Evolutionary conservation across 2,329 filamentous ascomycete species (phyloP).

Genomic region (Purpureocillium lavendulum): DNA sequence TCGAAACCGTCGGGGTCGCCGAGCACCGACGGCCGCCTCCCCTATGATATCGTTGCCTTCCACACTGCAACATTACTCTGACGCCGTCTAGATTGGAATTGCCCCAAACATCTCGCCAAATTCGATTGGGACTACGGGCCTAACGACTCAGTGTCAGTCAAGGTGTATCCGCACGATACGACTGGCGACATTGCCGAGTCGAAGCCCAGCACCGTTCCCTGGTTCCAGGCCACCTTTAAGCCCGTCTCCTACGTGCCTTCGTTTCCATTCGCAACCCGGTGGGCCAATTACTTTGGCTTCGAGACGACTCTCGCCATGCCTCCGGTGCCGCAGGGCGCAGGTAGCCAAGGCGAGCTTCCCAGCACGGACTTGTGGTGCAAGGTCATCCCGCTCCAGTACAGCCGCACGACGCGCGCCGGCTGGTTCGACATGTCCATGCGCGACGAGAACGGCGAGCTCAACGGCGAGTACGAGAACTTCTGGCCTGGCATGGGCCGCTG

Average conservation of each 20-base stretch:
- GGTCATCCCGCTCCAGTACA: conserved; percentile 21
- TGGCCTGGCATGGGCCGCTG: conserved; percentile 38
- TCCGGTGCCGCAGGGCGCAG: conserved; percentile 33
- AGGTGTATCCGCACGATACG: conserved; percentile 36
- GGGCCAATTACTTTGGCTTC: conserved; percentile 31
- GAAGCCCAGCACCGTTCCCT: conserved; percentile 23
- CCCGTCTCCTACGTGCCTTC: conserved; percentile 29
- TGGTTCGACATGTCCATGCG: conserved; percentile 40
- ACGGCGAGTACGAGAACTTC: conserved; percentile 28
- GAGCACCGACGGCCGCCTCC: too few species aligned
- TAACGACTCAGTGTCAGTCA: conserved; percentile 27
- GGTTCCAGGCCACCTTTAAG: conserved; percentile 38
- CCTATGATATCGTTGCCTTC: too few species aligned
- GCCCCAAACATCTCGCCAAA: conserved; percentile 44
- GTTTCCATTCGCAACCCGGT: conserved; percentile 33
- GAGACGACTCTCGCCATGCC: conserved; percentile 37
- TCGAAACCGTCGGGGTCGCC: too few species aligned
- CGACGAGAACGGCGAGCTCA: conserved; percentile 11
- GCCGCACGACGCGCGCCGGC: conserved; percentile 25
- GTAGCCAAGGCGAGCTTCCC: conserved; percentile 30
- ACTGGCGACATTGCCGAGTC: conserved; percentile 20
- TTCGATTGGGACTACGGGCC: conserved; percentile 35
- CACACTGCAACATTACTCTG: too few species aligned
- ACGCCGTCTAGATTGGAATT: conserved; percentile 39
- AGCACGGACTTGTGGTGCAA: conserved; percentile 39